Percentiles rank a stretch among this genome's conserved stretches.
Evolutionary conservation across 352 stramenopile species (phyloP).

Genomic region (Phytophthora podocarpi): DNA sequence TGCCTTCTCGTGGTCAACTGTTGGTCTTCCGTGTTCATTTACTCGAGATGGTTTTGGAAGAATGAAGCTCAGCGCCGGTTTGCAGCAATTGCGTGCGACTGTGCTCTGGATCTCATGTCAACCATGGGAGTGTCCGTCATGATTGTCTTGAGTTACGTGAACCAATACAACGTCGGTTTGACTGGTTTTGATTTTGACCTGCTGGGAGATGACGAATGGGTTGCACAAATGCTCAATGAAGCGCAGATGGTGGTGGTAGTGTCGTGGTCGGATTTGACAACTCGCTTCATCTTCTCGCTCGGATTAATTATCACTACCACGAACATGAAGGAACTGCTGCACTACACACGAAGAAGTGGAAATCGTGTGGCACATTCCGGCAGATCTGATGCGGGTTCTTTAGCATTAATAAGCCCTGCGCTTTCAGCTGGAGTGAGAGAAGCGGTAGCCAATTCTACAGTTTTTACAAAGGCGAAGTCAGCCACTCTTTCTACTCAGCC

Average conservation of each 20-base stretch:
- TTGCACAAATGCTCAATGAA: conserved; percentile 3
- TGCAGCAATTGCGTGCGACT: conserved; percentile 4
- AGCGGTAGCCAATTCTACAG: not conserved
- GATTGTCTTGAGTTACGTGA: not conserved
- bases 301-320: not conserved
- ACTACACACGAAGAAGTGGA: not conserved
- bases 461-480: no score
- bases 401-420: no score
- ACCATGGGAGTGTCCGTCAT: not conserved
- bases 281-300: not conserved
- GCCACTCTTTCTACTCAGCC: no score
- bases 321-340: conserved; percentile 1
- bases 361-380: not conserved
- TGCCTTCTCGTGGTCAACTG: not conserved
- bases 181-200: not conserved
- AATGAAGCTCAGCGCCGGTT: conserved; percentile 4
- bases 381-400: not conserved
- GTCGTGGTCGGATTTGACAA: not conserved
- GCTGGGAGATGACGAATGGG: not conserved
- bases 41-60: not conserved
- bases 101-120: conserved; percentile 2
- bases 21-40: not conserved
- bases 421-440: no score
- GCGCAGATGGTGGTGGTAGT: not conserved
- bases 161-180: not conserved